Percentiles rank a stretch among this genome's conserved stretches.
These are phyloP conservation scores for Emericellopsis cladophorae DNA, from an alignment of 2,329 filamentous ascomycete genomes.

Conservation along the genomic window DNA sequence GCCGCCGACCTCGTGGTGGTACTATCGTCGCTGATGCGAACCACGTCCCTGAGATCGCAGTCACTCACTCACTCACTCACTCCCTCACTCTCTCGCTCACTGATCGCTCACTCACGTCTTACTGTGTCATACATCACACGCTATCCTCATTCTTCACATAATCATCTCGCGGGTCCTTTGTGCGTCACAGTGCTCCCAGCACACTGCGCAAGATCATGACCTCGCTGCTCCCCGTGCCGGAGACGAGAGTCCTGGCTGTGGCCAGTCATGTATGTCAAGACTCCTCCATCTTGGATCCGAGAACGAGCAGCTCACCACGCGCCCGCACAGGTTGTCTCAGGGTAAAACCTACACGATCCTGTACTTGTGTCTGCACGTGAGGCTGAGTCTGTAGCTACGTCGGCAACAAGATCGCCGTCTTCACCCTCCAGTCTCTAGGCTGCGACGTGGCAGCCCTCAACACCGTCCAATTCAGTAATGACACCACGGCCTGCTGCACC, in stretches of 20 bases:
- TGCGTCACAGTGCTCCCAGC: no score
- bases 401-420: constrained; percentile 93
- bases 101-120: no score
- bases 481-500: neutral
- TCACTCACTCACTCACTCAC: no score
- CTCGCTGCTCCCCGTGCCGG: constrained; percentile 23
- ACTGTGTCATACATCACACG: no score
- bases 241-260: constrained; percentile 66
- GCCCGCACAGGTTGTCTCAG: constrained; percentile 26
- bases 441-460: constrained; percentile 92
- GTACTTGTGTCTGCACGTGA: neutral
- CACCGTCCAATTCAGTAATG: constrained; percentile 91
- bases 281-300: neutral
- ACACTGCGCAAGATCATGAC: neutral
- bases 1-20: no score
- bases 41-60: no score
- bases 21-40: no score
- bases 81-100: no score
- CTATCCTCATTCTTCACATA: no score
- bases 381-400: constrained; percentile 56
- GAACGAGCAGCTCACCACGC: neutral
- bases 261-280: constrained; percentile 75
- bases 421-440: constrained; percentile 84
- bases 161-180: no score
- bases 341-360: constrained; percentile 12